phyloP scores from a whole-genome alignment of 805 yeast species.

The Maudiozyma turicensis region DNA sequence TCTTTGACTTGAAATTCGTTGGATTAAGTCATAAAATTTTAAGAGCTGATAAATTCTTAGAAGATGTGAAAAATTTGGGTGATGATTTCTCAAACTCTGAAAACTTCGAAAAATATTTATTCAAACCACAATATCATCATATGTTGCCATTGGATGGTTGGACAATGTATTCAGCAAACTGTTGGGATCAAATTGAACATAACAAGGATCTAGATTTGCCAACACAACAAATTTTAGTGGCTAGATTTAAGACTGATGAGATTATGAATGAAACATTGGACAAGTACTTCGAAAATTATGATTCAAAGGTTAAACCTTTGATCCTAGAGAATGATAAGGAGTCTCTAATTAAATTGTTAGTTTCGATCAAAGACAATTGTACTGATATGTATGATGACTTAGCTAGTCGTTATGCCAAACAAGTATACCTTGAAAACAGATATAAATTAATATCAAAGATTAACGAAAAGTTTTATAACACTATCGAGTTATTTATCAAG shows the following conservation, averaged over 20 bases:
- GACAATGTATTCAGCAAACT: slow-evolving; percentile 79
- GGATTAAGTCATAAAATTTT: slow-evolving; percentile 79
- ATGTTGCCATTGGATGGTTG: slow-evolving; percentile 91
- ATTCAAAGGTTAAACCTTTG: slow-evolving; percentile 21
- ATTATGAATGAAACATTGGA: slow-evolving; percentile 48
- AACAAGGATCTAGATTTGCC: slow-evolving; percentile 94
- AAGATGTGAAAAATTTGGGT: slow-evolving; percentile 54
- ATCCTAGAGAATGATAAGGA: slow-evolving; percentile 21
- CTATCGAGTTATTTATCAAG: slow-evolving; percentile 36
- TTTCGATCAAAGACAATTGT: slow-evolving; percentile 36
- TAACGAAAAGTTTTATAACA: slow-evolving; percentile 35
- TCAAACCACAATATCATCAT: slow-evolving; percentile 68
- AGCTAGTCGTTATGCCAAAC: slow-evolving; percentile 65
- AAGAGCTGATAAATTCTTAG: slow-evolving; percentile 45
- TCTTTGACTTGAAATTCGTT: slow-evolving; percentile 75
- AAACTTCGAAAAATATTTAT: slow-evolving; percentile 30
- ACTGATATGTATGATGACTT: slow-evolving; percentile 49
- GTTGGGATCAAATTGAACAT: slow-evolving; percentile 90
- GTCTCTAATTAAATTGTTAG: slow-evolving; percentile 36
- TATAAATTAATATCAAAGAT: slow-evolving; percentile 39
- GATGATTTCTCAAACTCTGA: slow-evolving; percentile 39
- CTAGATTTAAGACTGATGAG: slow-evolving; percentile 91
- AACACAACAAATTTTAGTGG: slow-evolving; percentile 90
- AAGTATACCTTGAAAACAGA: slow-evolving; percentile 61
- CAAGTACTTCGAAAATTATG: slow-evolving; percentile 33